These are phyloP conservation scores for Centrapalus pauciflorus DNA, from an alignment of 129 eudicot species.

Conservation along the genomic window DNA sequence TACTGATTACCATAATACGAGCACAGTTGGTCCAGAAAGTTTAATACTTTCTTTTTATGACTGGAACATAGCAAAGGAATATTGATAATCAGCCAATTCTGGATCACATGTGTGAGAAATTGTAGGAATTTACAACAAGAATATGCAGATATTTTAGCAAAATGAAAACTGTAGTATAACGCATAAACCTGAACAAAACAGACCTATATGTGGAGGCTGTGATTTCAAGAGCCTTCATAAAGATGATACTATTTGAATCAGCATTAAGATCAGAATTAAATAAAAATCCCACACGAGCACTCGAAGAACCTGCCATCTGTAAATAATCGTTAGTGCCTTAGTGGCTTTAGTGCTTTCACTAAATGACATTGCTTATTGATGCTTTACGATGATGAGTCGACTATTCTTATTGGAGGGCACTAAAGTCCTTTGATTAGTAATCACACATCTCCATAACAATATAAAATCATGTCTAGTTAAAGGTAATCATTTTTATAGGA, in stretches of 20 bases:
- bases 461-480: too few relatives aligned
- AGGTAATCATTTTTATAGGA: too few relatives aligned
- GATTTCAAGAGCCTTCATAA: conserved; percentile 62
- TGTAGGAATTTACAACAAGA: background rate
- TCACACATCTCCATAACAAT: too few relatives aligned
- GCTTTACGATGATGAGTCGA: too few relatives aligned
- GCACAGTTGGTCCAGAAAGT: conserved; percentile 78
- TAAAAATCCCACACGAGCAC: conserved; percentile 71
- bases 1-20: conserved; percentile 43
- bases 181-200: conserved; percentile 7
- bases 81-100: background rate
- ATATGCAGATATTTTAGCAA: background rate
- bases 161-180: background rate
- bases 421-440: too few relatives aligned
- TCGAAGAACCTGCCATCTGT: conserved; percentile 67
- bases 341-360: too few relatives aligned
- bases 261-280: conserved; percentile 43
- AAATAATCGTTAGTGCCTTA: conserved; percentile 15
- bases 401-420: too few relatives aligned
- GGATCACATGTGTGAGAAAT: background rate
- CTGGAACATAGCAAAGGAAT: conserved; percentile 36
- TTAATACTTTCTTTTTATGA: conserved; percentile 70
- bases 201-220: conserved; percentile 71
- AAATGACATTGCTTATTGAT: too few relatives aligned
- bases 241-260: conserved; percentile 48